These are phyloP conservation scores for Entomortierella parvispora DNA, from an alignment of 192 early-diverging fungal species.

Conservation along the genomic window DNA sequence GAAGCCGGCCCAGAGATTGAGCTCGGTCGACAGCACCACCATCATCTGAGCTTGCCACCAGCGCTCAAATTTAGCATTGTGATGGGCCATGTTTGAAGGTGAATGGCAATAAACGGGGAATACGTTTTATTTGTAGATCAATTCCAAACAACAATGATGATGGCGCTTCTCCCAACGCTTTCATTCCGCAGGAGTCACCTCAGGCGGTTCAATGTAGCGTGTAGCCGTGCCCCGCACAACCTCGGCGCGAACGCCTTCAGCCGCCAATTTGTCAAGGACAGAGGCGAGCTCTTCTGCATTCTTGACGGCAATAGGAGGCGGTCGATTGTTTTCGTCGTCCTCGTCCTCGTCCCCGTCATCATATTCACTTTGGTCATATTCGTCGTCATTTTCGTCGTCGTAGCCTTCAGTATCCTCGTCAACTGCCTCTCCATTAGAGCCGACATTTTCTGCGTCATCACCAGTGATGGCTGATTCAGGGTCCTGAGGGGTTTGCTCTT, in stretches of 20 bases:
- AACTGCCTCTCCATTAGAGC: not conserved
- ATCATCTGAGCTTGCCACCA: not conserved
- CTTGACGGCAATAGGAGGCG: slow-evolving; percentile 8
- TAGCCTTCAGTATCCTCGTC: not conserved
- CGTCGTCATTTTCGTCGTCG: not conserved
- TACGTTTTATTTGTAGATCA: too few relatives aligned
- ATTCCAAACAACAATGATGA: not conserved
- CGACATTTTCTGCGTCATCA: not conserved
- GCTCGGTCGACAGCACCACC: slow-evolving; percentile 11
- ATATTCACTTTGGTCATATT: not conserved
- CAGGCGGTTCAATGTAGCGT: not conserved
- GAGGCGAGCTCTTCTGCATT: slow-evolving; percentile 14
- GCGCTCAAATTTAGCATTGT: slow-evolving; percentile 36
- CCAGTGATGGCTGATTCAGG: too few relatives aligned
- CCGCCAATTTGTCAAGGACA: not conserved
- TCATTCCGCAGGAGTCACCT: not conserved
- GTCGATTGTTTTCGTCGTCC: not conserved
- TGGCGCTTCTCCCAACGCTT: not conserved
- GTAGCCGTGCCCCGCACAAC: slow-evolving; percentile 13
- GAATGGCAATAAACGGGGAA: not conserved
- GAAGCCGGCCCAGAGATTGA: slow-evolving; percentile 1
- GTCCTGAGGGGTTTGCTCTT: too few relatives aligned
- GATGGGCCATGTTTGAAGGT: slow-evolving; percentile 33
- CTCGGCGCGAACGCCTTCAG: slow-evolving; percentile 6
- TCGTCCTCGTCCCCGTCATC: not conserved